A percentile compares a stretch with the other conserved stretches of the same genome.
Conservation (phyloP, 768 basidiomycete species). For the Boletus rex-veris region DNA sequence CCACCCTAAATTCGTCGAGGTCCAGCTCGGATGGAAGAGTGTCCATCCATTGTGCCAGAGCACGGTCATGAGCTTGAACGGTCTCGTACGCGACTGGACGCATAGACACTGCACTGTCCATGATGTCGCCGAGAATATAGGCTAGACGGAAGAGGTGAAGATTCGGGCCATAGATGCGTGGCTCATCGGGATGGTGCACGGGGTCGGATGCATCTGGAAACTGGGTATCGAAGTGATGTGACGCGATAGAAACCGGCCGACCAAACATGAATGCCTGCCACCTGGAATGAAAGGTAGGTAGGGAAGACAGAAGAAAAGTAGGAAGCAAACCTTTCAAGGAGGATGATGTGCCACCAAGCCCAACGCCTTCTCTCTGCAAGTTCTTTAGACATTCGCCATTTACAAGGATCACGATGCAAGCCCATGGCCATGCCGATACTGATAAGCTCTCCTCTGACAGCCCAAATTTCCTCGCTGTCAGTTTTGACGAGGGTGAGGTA, state of each 20-base stretch:
- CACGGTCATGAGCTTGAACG: slow-evolving; percentile 68
- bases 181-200: slow-evolving; percentile 41
- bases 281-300: slow-evolving; percentile 35
- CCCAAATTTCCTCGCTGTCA: slow-evolving; percentile 81
- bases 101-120: slow-evolving; percentile 80
- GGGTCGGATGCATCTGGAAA: slow-evolving; percentile 64
- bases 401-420: slow-evolving; percentile 80
- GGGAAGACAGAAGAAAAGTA: slow-evolving; percentile 1
- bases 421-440: slow-evolving; percentile 80
- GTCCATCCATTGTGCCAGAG: slow-evolving; percentile 72
- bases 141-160: slow-evolving; percentile 74
- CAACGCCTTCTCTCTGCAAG: slow-evolving; percentile 76
- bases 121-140: slow-evolving; percentile 77
- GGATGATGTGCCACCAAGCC: slow-evolving; percentile 89
- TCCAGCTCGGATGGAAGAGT: slow-evolving; percentile 70
- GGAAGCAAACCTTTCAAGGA: slow-evolving; percentile 66
- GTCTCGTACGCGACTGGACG: slow-evolving; percentile 76
- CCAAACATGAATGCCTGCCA: slow-evolving; percentile 92
- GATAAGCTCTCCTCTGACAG: slow-evolving; percentile 66
- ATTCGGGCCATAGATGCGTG: slow-evolving; percentile 71
- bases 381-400: slow-evolving; percentile 66
- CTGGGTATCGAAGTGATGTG: slow-evolving; percentile 82
- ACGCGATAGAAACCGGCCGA: slow-evolving; percentile 67
- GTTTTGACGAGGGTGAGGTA: slow-evolving; percentile 71
- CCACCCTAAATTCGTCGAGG: slow-evolving; percentile 72